Evolutionary conservation across 2,329 filamentous ascomycete species (phyloP).

Genomic region (Exophiala calicioides): DNA sequence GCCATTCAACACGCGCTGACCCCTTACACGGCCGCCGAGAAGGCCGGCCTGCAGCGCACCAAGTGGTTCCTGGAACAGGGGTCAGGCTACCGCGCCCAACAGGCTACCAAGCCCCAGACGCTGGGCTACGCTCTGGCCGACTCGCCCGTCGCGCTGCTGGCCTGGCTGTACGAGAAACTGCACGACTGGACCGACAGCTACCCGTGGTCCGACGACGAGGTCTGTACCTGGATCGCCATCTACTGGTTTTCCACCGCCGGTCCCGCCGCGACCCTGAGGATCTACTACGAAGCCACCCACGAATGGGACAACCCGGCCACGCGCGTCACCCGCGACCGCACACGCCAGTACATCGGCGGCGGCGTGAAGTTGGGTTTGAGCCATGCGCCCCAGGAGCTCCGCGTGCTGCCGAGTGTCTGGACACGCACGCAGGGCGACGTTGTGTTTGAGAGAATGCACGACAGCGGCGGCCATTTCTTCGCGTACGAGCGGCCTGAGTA

Average conservation of each 20-base stretch:
- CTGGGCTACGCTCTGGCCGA: conserved; percentile 69
- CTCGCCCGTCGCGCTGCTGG: conserved; percentile 68
- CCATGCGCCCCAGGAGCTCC: conserved; percentile 54
- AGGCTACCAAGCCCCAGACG: conserved; percentile 71
- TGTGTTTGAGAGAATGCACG: conserved; percentile 47
- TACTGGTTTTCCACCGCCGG: conserved; percentile 72
- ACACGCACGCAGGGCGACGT: conserved; percentile 53
- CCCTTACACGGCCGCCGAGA: conserved; percentile 56
- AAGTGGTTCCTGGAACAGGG: conserved; percentile 58
- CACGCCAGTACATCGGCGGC: conserved; percentile 35
- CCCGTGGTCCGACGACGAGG: conserved; percentile 73
- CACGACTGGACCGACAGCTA: conserved; percentile 74
- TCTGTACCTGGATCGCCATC: conserved; percentile 72
- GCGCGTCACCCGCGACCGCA: conserved; percentile 25
- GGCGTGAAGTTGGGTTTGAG: conserved; percentile 56
- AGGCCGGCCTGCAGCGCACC: conserved; percentile 53
- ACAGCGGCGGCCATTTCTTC: conserved; percentile 55
- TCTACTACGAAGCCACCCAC: conserved; percentile 70
- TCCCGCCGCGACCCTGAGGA: conserved; percentile 65
- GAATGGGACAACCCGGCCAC: conserved; percentile 22
- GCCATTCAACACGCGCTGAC: conserved; percentile 58
- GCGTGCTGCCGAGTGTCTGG: conserved; percentile 53
- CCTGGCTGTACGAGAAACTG: conserved; percentile 81
- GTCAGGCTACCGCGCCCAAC: conserved; percentile 59
- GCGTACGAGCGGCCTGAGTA: conserved; percentile 53